phyloP scores from a whole-genome alignment of 106 monocot species.

The Dendrobium officinale region DNA sequence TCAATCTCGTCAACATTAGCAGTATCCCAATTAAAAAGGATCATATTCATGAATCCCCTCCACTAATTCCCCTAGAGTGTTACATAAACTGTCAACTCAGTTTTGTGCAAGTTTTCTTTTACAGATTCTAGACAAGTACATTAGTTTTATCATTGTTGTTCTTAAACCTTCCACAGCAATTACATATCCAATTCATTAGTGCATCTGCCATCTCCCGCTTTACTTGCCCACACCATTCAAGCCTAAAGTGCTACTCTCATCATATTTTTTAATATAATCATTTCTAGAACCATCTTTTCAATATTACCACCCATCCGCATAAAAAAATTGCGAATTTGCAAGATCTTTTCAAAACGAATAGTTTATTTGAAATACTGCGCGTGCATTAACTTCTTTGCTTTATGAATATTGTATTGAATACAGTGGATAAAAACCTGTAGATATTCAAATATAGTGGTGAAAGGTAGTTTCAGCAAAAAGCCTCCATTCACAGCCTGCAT shows the following conservation, averaged over 20 bases:
- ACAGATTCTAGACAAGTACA: not conserved
- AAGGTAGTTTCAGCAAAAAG: slow-evolving; percentile 68
- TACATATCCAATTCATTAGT: not conserved
- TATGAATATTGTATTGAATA: not conserved
- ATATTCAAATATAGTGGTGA: slow-evolving; percentile 98
- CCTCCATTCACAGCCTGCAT: slow-evolving; percentile 73
- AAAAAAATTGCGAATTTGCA: not conserved
- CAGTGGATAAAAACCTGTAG: slow-evolving; percentile 54
- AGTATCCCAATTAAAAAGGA: not conserved
- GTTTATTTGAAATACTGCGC: not conserved
- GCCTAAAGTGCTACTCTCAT: not conserved
- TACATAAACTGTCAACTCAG: not conserved
- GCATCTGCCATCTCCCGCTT: not conserved
- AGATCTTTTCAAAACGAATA: not conserved
- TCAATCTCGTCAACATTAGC: not conserved
- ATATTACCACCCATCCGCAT: not conserved
- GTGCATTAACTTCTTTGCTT: not conserved
- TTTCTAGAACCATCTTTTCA: not conserved
- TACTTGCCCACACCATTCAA: not conserved
- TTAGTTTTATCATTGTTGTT: not conserved
- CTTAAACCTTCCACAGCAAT: not conserved
- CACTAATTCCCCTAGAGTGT: not conserved
- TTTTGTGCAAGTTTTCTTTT: not conserved
- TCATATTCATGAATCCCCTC: not conserved
- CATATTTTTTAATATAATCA: not conserved